Evolutionary conservation across 2,329 filamentous ascomycete genomes (phyloP).

Genomic region (Drechslera avenae): DNA sequence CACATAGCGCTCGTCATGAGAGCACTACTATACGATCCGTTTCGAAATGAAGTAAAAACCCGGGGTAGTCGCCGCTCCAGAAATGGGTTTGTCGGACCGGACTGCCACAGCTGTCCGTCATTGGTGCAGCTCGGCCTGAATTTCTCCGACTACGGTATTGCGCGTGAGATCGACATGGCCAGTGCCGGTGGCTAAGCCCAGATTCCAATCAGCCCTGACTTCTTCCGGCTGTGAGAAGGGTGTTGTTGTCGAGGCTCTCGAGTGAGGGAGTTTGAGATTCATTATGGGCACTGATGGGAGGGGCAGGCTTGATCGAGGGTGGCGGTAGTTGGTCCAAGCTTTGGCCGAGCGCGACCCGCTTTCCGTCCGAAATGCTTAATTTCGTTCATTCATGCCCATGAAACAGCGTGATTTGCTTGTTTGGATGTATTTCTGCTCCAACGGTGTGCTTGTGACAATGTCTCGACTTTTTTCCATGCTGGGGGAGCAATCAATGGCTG

Average conservation of each 20-base stretch:
- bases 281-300: neutral
- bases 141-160: conserved; percentile 13
- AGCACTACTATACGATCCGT: neutral
- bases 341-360: neutral
- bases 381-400: neutral
- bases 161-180: neutral
- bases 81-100: conserved; percentile 4
- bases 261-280: neutral
- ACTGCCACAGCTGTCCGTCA: conserved; percentile 2
- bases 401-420: too few relatives aligned
- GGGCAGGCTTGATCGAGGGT: neutral
- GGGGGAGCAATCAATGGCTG: too few relatives aligned
- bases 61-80: conserved; percentile 9
- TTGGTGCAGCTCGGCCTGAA: conserved; percentile 19
- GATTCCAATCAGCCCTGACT: neutral
- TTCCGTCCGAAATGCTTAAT: neutral
- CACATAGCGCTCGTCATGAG: neutral
- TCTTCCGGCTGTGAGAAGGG: neutral
- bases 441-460: too few relatives aligned
- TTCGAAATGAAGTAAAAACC: conserved; percentile 10
- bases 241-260: neutral
- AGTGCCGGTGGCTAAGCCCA: conserved; percentile 10
- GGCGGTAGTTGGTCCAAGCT: neutral
- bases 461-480: too few relatives aligned
- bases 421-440: too few relatives aligned